Base-by-base conservation (phyloP, 2,329 filamentous ascomycete species). In the Scytalidium lignicola region DNA sequence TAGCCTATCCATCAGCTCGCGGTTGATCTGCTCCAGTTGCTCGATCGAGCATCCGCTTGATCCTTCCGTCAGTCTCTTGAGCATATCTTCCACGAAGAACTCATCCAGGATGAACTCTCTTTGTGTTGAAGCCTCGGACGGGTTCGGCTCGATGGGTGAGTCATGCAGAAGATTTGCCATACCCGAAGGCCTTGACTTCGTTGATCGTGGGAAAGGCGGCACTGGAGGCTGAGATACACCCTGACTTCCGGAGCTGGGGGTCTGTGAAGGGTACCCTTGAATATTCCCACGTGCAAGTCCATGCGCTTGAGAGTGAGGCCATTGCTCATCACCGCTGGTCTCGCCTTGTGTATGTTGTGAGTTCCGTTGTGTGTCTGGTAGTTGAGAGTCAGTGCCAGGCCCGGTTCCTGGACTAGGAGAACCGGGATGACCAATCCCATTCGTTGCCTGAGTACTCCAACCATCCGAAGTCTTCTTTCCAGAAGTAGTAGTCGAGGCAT, bases 1-100 rank as follows among this genome's bases (percentile, higher is more conserved):
- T 41, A 97, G 79, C 55, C 85, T 82, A 52, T 92, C 87, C 92
- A 97, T 97, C 55, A 97, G 73, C 57, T 86, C 83, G 7, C 90
- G 85, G 65, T 91, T 91, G 65, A 96, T 85, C 68, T 97, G 92
- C 73, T 97, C 92, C 18, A 99, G 73, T 67, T 99, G 92, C 70
- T 99, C 93, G 46, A 99, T 88, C 0, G 85, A 60, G 26, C 57
- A 64, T 2, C 63, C 63, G 23, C 58, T 62, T 18, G 58, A 59
- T 20, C 58, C 55, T 20, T 57, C 53, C 1, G 59, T 57, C 1
- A 66, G 51, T 17, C 50, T 48, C 12, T 40, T 47, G 1, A 62
- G 45, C 10, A 65, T 21, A 21, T 58, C 51, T 1, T 58, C 51
- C 10, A 61, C 41, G 40, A 61, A 65, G 13, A 29, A 61, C 12